Evolutionary conservation across 2,329 filamentous ascomycete species (phyloP).

Genomic region (Lanzia echinophila): DNA sequence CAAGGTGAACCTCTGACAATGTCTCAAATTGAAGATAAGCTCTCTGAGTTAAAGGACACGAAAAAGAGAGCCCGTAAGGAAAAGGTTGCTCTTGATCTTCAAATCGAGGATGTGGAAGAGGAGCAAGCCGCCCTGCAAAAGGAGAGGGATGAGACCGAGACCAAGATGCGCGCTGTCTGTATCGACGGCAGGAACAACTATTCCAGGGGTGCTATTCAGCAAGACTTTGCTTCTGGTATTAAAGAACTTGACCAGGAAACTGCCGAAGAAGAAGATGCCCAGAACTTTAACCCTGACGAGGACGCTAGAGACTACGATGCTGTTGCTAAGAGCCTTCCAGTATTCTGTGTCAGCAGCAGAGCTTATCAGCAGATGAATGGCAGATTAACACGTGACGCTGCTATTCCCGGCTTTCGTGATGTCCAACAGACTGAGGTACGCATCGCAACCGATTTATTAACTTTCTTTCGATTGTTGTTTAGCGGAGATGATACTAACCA

Average conservation of each 20-base stretch:
- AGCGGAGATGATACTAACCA: neutral
- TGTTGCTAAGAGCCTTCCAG: slow-evolving; percentile 47
- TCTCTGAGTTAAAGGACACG: slow-evolving; percentile 36
- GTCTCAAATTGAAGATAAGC: slow-evolving; percentile 35
- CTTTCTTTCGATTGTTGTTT: neutral
- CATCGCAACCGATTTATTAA: neutral
- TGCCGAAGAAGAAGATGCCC: slow-evolving; percentile 44
- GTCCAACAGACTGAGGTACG: slow-evolving; percentile 46
- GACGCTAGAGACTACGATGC: slow-evolving; percentile 51
- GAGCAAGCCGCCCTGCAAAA: slow-evolving; percentile 30
- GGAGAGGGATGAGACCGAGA: slow-evolving; percentile 29
- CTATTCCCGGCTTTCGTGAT: slow-evolving; percentile 45
- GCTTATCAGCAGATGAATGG: slow-evolving; percentile 57
- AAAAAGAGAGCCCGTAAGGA: slow-evolving; percentile 37
- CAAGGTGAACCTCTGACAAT: slow-evolving; percentile 34
- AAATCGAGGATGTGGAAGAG: slow-evolving; percentile 35
- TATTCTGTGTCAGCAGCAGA: slow-evolving; percentile 58
- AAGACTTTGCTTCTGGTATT: slow-evolving; percentile 53
- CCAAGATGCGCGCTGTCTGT: slow-evolving; percentile 34
- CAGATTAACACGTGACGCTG: slow-evolving; percentile 44
- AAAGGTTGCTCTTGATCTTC: slow-evolving; percentile 19
- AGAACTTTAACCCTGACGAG: slow-evolving; percentile 47
- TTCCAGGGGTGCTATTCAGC: slow-evolving; percentile 46
- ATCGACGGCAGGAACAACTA: slow-evolving; percentile 52
- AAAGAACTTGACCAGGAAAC: slow-evolving; percentile 52